phyloP scores from a whole-genome alignment of 2,329 filamentous ascomycete species.

The Hypoxylon rubiginosum region DNA sequence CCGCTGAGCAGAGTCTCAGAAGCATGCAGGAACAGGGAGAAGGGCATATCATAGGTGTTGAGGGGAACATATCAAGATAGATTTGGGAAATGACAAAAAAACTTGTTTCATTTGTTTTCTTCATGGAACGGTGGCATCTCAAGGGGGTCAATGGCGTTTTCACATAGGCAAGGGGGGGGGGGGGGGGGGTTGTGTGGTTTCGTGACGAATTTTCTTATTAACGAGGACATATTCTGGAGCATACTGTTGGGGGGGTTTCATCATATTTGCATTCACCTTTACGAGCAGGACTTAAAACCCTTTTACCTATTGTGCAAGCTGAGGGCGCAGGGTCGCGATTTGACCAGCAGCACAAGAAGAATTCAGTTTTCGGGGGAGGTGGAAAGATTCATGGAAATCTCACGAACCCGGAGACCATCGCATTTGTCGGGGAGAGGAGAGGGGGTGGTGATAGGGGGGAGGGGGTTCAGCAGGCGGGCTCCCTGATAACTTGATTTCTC shows the following conservation, averaged over 20 bases:
- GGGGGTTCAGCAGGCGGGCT: slow-evolving; percentile 32
- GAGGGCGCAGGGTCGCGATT: slow-evolving; percentile 40
- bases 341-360: slow-evolving; percentile 42
- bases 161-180: slow-evolving; percentile 14
- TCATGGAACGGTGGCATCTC: slow-evolving; percentile 37
- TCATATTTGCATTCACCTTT: slow-evolving; percentile 41
- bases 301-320: slow-evolving; percentile 28
- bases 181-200: too few species aligned
- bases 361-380: slow-evolving; percentile 24
- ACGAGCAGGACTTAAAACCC: slow-evolving; percentile 39
- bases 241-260: slow-evolving; percentile 34
- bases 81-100: slow-evolving; percentile 49
- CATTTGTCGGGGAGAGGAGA: slow-evolving; percentile 5
- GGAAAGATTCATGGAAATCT: slow-evolving; percentile 26
- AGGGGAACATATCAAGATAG: slow-evolving; percentile 45
- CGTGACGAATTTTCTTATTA: slow-evolving; percentile 42
- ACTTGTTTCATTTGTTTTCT: slow-evolving; percentile 43
- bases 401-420: slow-evolving; percentile 21
- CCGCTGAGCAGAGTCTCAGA: slow-evolving; percentile 32
- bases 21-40: slow-evolving; percentile 33
- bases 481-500: slow-evolving; percentile 34
- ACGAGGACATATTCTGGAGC: slow-evolving; percentile 41
- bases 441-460: too few species aligned
- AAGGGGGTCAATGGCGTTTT: slow-evolving; percentile 34
- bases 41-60: slow-evolving; percentile 49